Conservation (phyloP, 495 filamentous ascomycete species). For the Tuber borchii region DNA sequence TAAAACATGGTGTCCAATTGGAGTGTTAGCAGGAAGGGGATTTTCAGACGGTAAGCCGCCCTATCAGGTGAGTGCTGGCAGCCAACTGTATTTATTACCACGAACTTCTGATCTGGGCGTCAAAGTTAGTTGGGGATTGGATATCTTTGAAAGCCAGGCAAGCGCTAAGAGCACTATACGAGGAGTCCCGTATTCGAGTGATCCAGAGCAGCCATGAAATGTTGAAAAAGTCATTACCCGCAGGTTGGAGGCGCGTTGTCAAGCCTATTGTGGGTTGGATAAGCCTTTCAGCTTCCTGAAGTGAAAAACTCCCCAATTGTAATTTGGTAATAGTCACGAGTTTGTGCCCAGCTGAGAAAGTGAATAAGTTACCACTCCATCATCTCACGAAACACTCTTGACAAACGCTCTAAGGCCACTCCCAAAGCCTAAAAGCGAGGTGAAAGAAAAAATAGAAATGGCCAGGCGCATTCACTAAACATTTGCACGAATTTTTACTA, state of each 20-base stretch:
- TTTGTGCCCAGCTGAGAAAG: background rate
- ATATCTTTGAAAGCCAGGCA: background rate
- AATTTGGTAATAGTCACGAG: background rate
- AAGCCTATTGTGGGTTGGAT: background rate
- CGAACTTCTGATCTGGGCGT: background rate
- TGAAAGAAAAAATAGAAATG: no score
- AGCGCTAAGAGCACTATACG: background rate
- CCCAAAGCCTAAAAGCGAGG: no score
- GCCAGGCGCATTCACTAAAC: no score
- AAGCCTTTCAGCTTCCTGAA: background rate
- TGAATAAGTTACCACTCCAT: no score
- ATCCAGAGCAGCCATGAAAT: background rate
- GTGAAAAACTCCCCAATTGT: no score
- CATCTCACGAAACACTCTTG: no score
- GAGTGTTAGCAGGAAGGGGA: no score
- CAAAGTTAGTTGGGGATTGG: background rate
- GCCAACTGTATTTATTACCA: background rate
- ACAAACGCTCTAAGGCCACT: no score
- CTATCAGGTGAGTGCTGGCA: no score
- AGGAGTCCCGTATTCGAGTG: background rate
- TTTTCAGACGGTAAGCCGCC: no score
- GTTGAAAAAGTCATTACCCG: background rate
- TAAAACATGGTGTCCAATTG: background rate
- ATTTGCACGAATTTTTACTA: no score
- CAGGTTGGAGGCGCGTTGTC: background rate